Conservation (phyloP, 495 filamentous ascomycete genomes). For the Tetracladium marchalianum region DNA sequence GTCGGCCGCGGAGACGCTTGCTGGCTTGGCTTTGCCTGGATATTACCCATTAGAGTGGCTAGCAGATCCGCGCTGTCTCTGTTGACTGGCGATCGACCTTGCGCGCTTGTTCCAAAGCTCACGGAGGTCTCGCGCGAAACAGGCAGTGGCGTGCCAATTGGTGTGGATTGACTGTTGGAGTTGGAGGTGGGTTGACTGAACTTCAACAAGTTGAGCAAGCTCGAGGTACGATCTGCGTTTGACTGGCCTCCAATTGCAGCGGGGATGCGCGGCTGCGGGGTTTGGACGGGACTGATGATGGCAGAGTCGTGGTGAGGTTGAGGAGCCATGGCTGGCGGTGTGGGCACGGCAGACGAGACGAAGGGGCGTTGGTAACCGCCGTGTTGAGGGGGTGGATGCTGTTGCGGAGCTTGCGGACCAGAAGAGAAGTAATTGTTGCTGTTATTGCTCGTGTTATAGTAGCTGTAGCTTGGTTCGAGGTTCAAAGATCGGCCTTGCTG, state of each 20-base stretch:
- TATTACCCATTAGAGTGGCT: conserved; percentile 36
- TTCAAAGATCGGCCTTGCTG: conserved; percentile 14
- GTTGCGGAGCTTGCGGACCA: conserved; percentile 7
- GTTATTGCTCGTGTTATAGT: conserved; percentile 10
- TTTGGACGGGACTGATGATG: conserved; percentile 37
- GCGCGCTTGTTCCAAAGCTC: conserved; percentile 4
- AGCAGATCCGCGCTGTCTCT: conserved; percentile 31
- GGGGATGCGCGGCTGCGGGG: conserved; percentile 25
- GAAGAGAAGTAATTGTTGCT: conserved; percentile 5
- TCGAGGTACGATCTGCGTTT: conserved; percentile 51
- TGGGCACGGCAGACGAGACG: conserved; percentile 28
- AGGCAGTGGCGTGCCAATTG: conserved; percentile 12
- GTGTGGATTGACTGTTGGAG: conserved; percentile 7
- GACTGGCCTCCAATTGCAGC: conserved; percentile 23
- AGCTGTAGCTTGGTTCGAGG: conserved; percentile 16
- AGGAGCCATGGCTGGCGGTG: conserved; percentile 32
- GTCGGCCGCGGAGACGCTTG: conserved; percentile 3
- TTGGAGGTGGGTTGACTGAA: conserved; percentile 53
- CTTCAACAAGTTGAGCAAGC: conserved; percentile 78
- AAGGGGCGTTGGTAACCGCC: conserved; percentile 36
- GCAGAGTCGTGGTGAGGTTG: conserved; percentile 38
- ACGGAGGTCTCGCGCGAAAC: conserved; percentile 12
- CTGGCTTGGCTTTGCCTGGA: conserved; percentile 9
- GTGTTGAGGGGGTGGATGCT: conserved; percentile 17
- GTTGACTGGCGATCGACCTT: conserved; percentile 1